Evolutionary conservation across 208 protist species (phyloP).

Genomic region (Naegleria gruberi): DNA sequence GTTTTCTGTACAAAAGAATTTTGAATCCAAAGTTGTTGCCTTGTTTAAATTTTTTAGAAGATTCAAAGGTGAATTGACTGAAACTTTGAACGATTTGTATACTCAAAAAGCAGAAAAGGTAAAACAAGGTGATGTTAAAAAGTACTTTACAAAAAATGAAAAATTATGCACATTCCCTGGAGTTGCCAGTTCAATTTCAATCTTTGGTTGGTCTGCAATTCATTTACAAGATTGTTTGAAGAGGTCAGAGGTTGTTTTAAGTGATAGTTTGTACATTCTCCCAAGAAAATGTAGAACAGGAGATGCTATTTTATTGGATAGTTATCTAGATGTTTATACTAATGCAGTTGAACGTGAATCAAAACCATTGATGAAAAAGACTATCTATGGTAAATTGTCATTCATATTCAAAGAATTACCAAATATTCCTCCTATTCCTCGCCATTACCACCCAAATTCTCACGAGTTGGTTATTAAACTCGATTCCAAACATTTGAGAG

Average conservation of each 20-base stretch:
- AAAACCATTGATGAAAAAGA: neutral
- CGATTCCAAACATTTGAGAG: neutral
- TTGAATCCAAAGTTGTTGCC: neutral
- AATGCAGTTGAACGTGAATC: neutral
- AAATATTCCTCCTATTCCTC: neutral
- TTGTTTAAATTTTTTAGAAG: neutral
- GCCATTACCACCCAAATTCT: neutral
- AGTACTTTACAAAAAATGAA: neutral
- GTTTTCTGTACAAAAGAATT: neutral
- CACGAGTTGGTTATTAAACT: neutral
- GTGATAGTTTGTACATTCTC: neutral
- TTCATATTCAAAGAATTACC: neutral
- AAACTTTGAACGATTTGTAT: neutral
- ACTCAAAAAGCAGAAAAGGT: neutral
- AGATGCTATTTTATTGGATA: neutral
- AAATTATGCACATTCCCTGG: neutral
- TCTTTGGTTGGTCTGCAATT: neutral
- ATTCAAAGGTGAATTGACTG: neutral
- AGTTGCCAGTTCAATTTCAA: neutral
- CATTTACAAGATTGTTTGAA: neutral
- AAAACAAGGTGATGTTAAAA: neutral
- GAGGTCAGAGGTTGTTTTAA: neutral
- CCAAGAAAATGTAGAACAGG: neutral
- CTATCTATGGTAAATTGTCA: neutral
- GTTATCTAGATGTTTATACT: neutral